Evolutionary conservation across 345 rosid genomes (phyloP), one percentile per base, ranked within the genome.

Genomic region (Triadica sebifera): DNA sequence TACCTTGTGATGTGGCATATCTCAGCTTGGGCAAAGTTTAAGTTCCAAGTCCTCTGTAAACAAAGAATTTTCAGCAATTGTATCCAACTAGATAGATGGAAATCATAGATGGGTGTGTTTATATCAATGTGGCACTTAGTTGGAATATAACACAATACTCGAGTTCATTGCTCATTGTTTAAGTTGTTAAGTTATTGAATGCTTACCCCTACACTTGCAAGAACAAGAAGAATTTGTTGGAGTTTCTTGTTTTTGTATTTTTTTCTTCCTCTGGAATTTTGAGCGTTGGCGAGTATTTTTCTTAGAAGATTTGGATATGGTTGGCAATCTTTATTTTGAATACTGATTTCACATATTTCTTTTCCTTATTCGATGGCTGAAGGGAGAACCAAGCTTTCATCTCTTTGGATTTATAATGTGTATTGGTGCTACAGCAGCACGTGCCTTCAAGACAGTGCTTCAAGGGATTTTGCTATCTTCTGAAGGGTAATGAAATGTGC

Each of bases 341-440:
- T 22, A 24, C 37, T 80, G 53, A 60, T 71, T 10, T 56, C 39
- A 17, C 15, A 49, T 41, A 43, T 73, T 52, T 66, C 46, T 39
- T 25, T 72, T 64, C 73, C 49, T 82, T 55, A 9, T 69, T 58
- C 20, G 52, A 41, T 82, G 79, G 69, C 19, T 74, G 74, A 73
- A 86, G 89, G 87, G 89, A 58, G 87, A 86, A 53, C 84, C 85
- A 63, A 75, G 83, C 66, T 86, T 86, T 65, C 86, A 86, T 79
- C 81, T 86, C 39, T 83, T 83, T 56, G 87, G 89, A 34, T 86
- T 84, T 37, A 71, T 86, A 71, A 74, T 80, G 73, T 84, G 87
- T 37, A 8, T 81, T 39, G 73, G 81, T n/a, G 89, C 86, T 12
- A 84, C 89, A 34, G 89, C 85, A 17, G 87, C 89, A 6, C 64